Evolutionary conservation across 2,329 filamentous ascomycete genomes (phyloP).

Genomic region (Diaporthe sp.): DNA sequence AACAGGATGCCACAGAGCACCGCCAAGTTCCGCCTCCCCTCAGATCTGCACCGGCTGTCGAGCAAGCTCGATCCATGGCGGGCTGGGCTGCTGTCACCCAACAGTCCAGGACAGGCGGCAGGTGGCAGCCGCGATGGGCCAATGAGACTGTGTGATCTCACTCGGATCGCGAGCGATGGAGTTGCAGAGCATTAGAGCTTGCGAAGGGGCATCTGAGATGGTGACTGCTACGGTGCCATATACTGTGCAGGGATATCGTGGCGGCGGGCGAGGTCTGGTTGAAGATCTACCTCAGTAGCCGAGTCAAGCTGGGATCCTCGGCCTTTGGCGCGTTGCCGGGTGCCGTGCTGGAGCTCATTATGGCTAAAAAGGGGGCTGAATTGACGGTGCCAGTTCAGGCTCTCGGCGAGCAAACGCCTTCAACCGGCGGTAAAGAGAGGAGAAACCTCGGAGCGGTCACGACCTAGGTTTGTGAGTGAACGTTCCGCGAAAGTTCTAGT

Average conservation of each 20-base stretch:
- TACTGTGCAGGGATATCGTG: conserved; percentile 6
- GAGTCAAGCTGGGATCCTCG: conserved; percentile 9
- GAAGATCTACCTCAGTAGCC: conserved; percentile 7
- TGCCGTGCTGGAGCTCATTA: conserved; percentile 10
- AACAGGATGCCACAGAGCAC: conserved; percentile 1
- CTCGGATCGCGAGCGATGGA: conserved; percentile 20
- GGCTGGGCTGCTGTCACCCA: conserved; percentile 1
- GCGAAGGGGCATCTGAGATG: conserved; percentile 10
- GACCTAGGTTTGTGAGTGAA: background rate
- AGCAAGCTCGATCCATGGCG: conserved; percentile 13
- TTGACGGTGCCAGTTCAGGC: conserved; percentile 6
- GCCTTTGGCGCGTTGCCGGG: conserved; percentile 5
- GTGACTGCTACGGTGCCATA: conserved; percentile 18
- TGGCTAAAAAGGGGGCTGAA: conserved; percentile 21
- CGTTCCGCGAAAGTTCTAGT: background rate
- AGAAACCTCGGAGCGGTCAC: background rate
- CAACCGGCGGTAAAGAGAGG: conserved; percentile 12
- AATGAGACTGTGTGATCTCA: conserved; percentile 17
- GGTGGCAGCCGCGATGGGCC: conserved; percentile 8
- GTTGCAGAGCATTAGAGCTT: conserved; percentile 17
- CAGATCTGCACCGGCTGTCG: conserved; percentile 12
- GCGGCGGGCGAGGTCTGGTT: conserved; percentile 5
- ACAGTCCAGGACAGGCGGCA: conserved; percentile 14
- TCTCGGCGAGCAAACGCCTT: background rate
- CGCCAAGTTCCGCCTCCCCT: background rate